Evolutionary conservation across 2,329 filamentous ascomycete genomes (phyloP).

Genomic region (Alternaria sp.): DNA sequence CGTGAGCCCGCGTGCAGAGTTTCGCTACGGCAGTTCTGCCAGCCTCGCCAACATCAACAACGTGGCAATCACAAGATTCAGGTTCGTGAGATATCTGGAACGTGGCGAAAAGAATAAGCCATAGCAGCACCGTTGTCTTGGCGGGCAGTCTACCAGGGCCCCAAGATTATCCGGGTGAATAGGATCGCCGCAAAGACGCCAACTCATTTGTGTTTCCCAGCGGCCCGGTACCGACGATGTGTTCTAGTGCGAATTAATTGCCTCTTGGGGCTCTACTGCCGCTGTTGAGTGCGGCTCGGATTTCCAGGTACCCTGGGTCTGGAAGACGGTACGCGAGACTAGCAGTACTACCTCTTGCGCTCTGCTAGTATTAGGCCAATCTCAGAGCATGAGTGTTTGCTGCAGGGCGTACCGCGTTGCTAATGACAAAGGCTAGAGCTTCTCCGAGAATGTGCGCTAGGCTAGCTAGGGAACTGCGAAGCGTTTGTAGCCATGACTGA

Average conservation of each 20-base stretch:
- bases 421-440: not conserved
- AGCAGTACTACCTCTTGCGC: not conserved
- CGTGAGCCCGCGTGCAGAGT: not conserved
- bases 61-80: not conserved
- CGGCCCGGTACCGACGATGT: constrained; percentile 4
- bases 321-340: not conserved
- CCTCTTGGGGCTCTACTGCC: not conserved
- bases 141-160: not conserved
- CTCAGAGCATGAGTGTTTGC: not conserved
- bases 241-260: not conserved
- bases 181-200: not conserved
- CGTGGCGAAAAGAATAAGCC: not conserved
- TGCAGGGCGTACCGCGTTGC: constrained; percentile 6
- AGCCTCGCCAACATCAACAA: not conserved
- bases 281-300: constrained; percentile 1
- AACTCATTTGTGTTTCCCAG: not conserved
- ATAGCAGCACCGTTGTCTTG: not conserved
- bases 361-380: constrained; percentile 1
- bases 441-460: not conserved
- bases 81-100: not conserved
- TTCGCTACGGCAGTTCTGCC: not conserved
- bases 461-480: not conserved
- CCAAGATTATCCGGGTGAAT: constrained; percentile 13
- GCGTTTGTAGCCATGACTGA: not conserved
- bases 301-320: not conserved